Conservation (phyloP, 1,284 basidiomycete genomes). For the Lignosus rhinocerotis region DNA sequence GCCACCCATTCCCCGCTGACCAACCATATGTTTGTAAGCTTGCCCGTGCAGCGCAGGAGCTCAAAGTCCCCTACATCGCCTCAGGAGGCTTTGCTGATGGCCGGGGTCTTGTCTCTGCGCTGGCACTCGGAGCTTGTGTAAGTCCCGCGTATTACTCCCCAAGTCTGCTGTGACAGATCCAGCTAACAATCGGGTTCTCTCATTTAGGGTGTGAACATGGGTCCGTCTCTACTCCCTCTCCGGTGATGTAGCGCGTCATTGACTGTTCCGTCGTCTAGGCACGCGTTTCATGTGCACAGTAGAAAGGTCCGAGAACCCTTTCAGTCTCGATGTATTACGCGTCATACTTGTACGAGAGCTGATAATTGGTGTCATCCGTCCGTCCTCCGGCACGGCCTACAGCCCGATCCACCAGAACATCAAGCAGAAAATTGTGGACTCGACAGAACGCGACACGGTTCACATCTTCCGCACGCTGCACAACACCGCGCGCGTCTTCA, state of each 20-base stretch:
- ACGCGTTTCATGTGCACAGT: constrained; percentile 88
- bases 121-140: constrained; percentile 83
- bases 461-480: constrained; percentile 90
- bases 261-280: constrained; percentile 38
- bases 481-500: constrained; percentile 90
- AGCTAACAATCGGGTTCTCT: constrained; percentile 15
- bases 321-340: neutral
- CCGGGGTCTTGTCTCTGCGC: constrained; percentile 79
- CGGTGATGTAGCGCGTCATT: neutral
- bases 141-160: constrained; percentile 31
- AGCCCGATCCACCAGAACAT: constrained; percentile 89
- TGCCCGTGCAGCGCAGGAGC: constrained; percentile 84
- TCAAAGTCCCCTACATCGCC: constrained; percentile 86
- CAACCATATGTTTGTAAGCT: constrained; percentile 49
- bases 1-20: neutral
- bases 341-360: neutral
- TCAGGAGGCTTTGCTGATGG: constrained; percentile 87
- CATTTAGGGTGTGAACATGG: constrained; percentile 81
- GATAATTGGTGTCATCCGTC: neutral
- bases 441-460: constrained; percentile 79
- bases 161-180: constrained; percentile 2
- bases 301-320: constrained; percentile 52
- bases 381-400: neutral
- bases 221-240: constrained; percentile 38
- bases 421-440: constrained; percentile 86